Evolutionary conservation across 169 alveolate genomes (phyloP).

Genomic region (Eimeria necatrix): DNA sequence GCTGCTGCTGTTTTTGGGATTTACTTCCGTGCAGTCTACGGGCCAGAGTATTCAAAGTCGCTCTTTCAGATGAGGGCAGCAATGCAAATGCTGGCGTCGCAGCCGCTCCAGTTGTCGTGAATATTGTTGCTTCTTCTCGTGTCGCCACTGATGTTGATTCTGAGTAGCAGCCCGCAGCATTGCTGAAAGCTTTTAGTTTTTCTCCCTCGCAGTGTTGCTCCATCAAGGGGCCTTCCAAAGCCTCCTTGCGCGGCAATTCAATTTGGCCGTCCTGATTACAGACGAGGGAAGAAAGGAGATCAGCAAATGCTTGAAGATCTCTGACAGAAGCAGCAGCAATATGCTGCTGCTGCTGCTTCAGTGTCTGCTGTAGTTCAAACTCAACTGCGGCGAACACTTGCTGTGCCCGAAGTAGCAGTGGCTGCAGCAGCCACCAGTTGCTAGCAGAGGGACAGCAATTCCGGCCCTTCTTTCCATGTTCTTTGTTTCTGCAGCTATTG

Average conservation of each 20-base stretch:
- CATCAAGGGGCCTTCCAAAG: slow-evolving; percentile 33
- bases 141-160: neutral
- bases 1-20: slow-evolving; percentile 1
- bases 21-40: neutral
- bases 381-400: slow-evolving; percentile 70
- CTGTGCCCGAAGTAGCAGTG: slow-evolving; percentile 64
- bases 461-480: neutral
- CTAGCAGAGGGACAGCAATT: slow-evolving; percentile 61
- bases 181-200: neutral
- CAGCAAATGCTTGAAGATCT: slow-evolving; percentile 64
- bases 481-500: slow-evolving; percentile 11
- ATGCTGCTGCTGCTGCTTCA: slow-evolving; percentile 69
- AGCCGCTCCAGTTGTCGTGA: neutral
- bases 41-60: neutral
- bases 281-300: slow-evolving; percentile 58
- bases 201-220: slow-evolving; percentile 18
- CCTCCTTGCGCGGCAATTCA: neutral
- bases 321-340: slow-evolving; percentile 44
- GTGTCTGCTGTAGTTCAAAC: slow-evolving; percentile 51
- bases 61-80: neutral
- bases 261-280: slow-evolving; percentile 55
- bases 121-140: slow-evolving; percentile 43
- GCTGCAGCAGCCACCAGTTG: slow-evolving; percentile 68
- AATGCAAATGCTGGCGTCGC: neutral
- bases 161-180: neutral